Conservation (phyloP, 1,284 basidiomycete species). For the Mrakiaceae sp. region DNA sequence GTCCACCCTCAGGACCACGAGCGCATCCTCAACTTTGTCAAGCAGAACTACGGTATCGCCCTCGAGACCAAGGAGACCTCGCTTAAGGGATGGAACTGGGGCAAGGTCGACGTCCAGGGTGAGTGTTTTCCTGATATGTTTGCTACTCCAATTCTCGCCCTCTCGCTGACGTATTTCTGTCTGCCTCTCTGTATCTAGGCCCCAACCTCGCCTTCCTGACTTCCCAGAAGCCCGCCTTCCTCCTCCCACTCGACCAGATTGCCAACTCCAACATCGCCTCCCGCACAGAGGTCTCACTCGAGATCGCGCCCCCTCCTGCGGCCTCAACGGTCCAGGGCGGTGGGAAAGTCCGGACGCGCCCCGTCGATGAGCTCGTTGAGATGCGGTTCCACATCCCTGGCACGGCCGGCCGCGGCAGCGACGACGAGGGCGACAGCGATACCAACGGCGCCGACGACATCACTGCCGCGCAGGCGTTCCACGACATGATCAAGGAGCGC, state of each 20-base stretch:
- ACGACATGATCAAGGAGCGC: conserved; percentile 91
- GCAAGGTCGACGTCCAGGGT: conserved; percentile 88
- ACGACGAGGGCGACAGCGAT: conserved; percentile 36
- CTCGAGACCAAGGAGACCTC: conserved; percentile 79
- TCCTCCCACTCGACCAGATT: conserved; percentile 75
- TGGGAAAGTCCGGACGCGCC: conserved; percentile 15
- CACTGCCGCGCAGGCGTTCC: conserved; percentile 90
- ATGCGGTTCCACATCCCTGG: conserved; percentile 96
- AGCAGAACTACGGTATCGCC: conserved; percentile 72
- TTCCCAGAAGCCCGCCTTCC: conserved; percentile 81
- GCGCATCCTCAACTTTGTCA: conserved; percentile 58
- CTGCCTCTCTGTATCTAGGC: conserved; percentile 40
- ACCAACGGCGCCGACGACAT: conserved; percentile 37
- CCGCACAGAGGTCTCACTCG: conserved; percentile 92
- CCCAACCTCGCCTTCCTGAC: conserved; percentile 83
- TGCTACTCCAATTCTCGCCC: not conserved
- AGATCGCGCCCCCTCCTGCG: conserved; percentile 55
- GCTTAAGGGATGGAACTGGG: conserved; percentile 99
- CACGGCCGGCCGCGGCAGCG: conserved; percentile 52
- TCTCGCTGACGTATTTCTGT: not conserved
- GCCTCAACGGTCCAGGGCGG: conserved; percentile 24
- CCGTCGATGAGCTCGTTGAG: conserved; percentile 84
- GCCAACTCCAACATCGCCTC: conserved; percentile 97
- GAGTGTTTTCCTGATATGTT: not conserved
- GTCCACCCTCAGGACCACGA: conserved; percentile 59